Conservation (phyloP, 257 asterid genomes). For the Gardenia jasminoides region DNA sequence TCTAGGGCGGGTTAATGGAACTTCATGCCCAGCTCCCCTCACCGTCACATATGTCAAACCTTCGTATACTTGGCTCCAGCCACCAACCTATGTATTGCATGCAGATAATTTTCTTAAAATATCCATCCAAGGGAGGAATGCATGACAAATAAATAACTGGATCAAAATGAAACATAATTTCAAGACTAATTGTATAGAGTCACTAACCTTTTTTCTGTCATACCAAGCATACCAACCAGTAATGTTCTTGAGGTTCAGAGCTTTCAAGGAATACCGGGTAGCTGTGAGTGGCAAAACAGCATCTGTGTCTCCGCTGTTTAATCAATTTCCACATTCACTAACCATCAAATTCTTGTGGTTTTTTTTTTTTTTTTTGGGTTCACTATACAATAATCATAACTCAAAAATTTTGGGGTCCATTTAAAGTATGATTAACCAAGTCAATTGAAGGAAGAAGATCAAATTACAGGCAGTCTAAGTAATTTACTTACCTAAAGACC, state of each 20-base stretch:
- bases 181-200: neutral
- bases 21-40: conserved; percentile 74
- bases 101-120: neutral
- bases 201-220: conserved; percentile 39
- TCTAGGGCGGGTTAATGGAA: conserved; percentile 47
- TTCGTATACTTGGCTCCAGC: conserved; percentile 61
- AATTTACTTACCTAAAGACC: conserved; percentile 60
- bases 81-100: conserved; percentile 45
- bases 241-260: conserved; percentile 35
- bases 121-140: too few relatives aligned
- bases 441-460: neutral
- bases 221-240: conserved; percentile 62
- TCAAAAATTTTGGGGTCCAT: neutral
- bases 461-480: neutral
- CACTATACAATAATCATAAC: too few relatives aligned
- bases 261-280: conserved; percentile 52
- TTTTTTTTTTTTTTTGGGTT: neutral
- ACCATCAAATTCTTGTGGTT: neutral
- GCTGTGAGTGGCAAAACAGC: conserved; percentile 61
- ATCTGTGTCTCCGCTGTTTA: conserved; percentile 56
- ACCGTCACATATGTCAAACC: conserved; percentile 60
- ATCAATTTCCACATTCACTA: neutral
- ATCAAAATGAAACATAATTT: neutral
- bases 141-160: too few relatives aligned
- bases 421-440: too few relatives aligned